Evolutionary conservation across 768 basidiomycete species (phyloP).

Genomic region (Coprinopsis strossmayeri): DNA sequence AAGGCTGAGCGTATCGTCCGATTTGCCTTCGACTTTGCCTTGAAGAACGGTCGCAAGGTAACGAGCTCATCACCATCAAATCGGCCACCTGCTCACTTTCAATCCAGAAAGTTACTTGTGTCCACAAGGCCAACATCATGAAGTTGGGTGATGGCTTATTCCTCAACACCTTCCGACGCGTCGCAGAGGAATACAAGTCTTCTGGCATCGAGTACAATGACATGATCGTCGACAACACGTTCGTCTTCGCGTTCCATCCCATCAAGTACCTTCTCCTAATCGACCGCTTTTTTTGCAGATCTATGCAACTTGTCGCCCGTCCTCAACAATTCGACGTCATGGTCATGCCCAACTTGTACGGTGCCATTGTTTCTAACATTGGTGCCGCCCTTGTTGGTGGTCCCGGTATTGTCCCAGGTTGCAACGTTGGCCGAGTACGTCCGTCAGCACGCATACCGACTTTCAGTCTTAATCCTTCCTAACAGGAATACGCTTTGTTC

Average conservation of each 20-base stretch:
- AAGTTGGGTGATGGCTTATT: constrained; percentile 99
- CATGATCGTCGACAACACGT: constrained; percentile 99
- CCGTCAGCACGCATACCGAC: no score
- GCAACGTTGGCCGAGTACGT: constrained; percentile 88
- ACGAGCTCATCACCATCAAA: constrained; percentile 9
- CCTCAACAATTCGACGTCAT: constrained; percentile 98
- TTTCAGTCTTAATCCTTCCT: constrained; percentile 7
- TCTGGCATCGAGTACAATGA: constrained; percentile 90
- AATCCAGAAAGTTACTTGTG: constrained; percentile 93
- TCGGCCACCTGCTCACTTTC: constrained; percentile 5
- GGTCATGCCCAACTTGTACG: constrained; percentile 98
- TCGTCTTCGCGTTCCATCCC: constrained; percentile 17
- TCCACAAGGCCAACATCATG: constrained; percentile 99
- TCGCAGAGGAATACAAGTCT: constrained; percentile 95
- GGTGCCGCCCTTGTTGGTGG: constrained; percentile 98
- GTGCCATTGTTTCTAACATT: constrained; percentile 96
- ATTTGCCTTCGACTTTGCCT: constrained; percentile 97
- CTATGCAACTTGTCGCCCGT: constrained; percentile 97
- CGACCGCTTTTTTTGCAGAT: constrained; percentile 47
- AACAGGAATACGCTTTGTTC: constrained; percentile 94
- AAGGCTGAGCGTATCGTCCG: constrained; percentile 96
- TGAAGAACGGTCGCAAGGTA: constrained; percentile 97
- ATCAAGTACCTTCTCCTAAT: constrained; percentile 1
- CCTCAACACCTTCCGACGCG: constrained; percentile 93
- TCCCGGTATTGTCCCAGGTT: constrained; percentile 95